Base-by-base conservation (phyloP, 768 basidiomycete genomes). In the Kwoniella dejecticola region DNA sequence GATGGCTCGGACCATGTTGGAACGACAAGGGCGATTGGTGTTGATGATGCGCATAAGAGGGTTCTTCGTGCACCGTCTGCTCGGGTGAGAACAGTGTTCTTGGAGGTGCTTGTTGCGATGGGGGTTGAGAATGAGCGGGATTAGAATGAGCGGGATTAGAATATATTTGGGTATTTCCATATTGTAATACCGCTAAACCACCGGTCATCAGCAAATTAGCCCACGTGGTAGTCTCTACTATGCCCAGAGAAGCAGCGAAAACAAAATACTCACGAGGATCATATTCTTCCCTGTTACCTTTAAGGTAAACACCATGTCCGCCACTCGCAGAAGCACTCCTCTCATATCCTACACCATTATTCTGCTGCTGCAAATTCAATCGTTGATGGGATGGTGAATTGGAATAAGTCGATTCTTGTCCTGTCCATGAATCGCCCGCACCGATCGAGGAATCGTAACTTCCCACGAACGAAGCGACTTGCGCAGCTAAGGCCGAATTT, bases 391-490 rank as follows among this genome's bases (percentile, higher is more conserved):
- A 49, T 13, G 60, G 60, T 12, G 60, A 62, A 29, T 53, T 30
- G 7, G 60, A 40, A 31, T 62, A 62, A 0, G 33, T 23, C 13
- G 59, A 60, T n/a, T 60, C 59, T 42, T 42, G 19, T 42, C 57
- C 45, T 24, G 19, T 52, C 57, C 57, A 49, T n/a, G n/a, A 21
- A 7, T 31, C 36, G 12, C 36, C 42, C 2, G 41, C 36, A 23
- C 31, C 62, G 12, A 50, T 40, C 15, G 60, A 62, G 8, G 60
- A 62, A 19, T 55, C 60, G 21, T 63, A 63, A 46, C 62, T 63
- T 21, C 64, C 64, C 11, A 66, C 60, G 49, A 62, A 66, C 2
- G 60, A 62, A 5, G 47, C 50, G 2, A 66, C 55, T 45, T 66
- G 64, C 46, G 54, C 56, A 21, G 60, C 60, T 21, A 62, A 60